Base-by-base conservation (phyloP, 768 basidiomycete species). In the Hortiboletus campestris region DNA sequence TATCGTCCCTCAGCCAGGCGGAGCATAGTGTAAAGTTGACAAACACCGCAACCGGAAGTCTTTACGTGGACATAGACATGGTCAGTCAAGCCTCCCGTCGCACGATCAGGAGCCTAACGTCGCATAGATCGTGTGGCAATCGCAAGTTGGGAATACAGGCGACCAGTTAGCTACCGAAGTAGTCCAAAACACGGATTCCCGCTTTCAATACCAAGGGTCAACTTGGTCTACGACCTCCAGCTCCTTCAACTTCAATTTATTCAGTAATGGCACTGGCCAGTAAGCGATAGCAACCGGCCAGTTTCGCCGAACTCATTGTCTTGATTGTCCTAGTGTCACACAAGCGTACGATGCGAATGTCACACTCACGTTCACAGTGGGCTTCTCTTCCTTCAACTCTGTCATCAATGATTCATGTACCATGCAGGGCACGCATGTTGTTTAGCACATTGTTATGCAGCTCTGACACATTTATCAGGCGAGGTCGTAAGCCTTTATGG, bases 31-130 rank as follows among this genome's bases (percentile, higher is more conserved):
- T 82, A 7, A 59, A 48, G 14, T 6, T 72, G 45, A 69, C 59
- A 47, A 71, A 71, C 39, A 74, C 67, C 6, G 70, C 78, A 28
- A 62, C 67, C 3, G 75, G 75, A 48, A 42, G 57, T 32, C 46
- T 46, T 19, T 71, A 65, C 43, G 60, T 83, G 43, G 82, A 80
- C 58, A 65, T 84, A 25, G 82, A 84, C 52, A 80, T 76, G 57
- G 81, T 63, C 35, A 50, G 46, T 49, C 11, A 40, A 17, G 4
- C 48, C n/a, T 35, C 40, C 10, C 28, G 8, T 29, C 22, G 3
- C 19, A 1, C 6, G 2, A 13, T 36, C 16, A 14, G 28, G 32
- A 7, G 2, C 36, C 48, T 36, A 39, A 53, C 20, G 8, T 19
- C 32, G 3, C 50, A n/a, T 48, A 71, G 69, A 62, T 71, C 14